These are phyloP conservation scores for Echria macrotheca DNA, from an alignment of 495 filamentous ascomycete species.

Conservation along the genomic window DNA sequence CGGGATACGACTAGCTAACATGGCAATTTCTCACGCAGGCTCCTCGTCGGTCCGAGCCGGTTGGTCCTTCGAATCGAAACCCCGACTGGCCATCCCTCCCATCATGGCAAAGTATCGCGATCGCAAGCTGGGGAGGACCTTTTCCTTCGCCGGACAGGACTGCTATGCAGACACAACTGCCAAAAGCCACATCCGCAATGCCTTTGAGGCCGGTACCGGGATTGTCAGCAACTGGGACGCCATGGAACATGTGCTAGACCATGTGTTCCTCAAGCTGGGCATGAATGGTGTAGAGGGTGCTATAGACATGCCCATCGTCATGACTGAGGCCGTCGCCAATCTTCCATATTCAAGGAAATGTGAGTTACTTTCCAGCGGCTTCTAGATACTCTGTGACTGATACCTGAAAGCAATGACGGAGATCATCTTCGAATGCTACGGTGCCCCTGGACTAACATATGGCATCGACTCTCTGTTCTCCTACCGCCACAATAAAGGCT, in stretches of 20 bases:
- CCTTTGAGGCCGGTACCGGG: constrained; percentile 84
- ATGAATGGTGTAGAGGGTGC: constrained; percentile 67
- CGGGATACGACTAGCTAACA: constrained; percentile 5
- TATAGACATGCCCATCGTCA: constrained; percentile 81
- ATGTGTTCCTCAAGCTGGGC: constrained; percentile 86
- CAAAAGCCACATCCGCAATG: constrained; percentile 79
- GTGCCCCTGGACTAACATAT: constrained; percentile 78
- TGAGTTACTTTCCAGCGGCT: constrained; percentile 36
- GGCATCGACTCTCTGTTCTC: constrained; percentile 96
- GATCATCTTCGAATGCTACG: constrained; percentile 92
- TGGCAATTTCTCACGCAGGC: constrained; percentile 47
- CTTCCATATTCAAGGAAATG: constrained; percentile 78
- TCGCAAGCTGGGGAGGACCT: constrained; percentile 81
- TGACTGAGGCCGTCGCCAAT: constrained; percentile 95
- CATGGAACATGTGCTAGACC: constrained; percentile 88
- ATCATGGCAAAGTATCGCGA: constrained; percentile 92
- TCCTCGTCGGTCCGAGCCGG: constrained; percentile 85
- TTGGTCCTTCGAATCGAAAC: constrained; percentile 83
- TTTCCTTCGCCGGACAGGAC: constrained; percentile 85
- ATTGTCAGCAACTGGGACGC: constrained; percentile 97
- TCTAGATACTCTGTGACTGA: not conserved
- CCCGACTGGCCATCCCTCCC: constrained; percentile 74
- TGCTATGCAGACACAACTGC: constrained; percentile 91
- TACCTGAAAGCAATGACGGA: constrained; percentile 80
- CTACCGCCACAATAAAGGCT: constrained; percentile 84